Evolutionary conservation across 805 yeast genomes (phyloP).

Genomic region (Yamadazyma endophytica): DNA sequence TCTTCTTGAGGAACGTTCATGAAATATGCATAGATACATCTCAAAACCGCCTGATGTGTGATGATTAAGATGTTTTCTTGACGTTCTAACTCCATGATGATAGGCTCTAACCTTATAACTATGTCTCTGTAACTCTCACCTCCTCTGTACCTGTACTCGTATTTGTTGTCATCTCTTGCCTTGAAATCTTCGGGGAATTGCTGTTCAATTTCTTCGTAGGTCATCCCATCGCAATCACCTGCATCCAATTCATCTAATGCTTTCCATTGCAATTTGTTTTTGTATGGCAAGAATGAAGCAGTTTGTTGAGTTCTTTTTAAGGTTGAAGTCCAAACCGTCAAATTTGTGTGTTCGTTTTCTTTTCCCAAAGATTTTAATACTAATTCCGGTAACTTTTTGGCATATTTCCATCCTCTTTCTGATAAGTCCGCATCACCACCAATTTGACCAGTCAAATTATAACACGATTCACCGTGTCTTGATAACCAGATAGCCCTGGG

Average conservation of each 20-base stretch:
- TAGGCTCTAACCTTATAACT: constrained; percentile 91
- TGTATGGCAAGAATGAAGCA: constrained; percentile 74
- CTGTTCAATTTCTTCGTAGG: constrained; percentile 86
- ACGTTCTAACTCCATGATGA: constrained; percentile 96
- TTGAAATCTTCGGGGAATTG: constrained; percentile 90
- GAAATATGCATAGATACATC: constrained; percentile 95
- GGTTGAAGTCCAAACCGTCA: constrained; percentile 96
- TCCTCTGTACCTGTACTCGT: constrained; percentile 92
- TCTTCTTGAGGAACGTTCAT: constrained; percentile 98
- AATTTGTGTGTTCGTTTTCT: constrained; percentile 44
- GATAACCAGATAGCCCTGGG: constrained; percentile 92
- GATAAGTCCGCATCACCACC: constrained; percentile 92
- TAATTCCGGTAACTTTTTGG: constrained; percentile 72
- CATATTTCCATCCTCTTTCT: constrained; percentile 80
- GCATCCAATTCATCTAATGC: constrained; percentile 97
- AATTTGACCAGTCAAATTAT: constrained; percentile 87
- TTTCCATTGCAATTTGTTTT: constrained; percentile 82
- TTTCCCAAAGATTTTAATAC: constrained; percentile 63
- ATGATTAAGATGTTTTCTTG: constrained; percentile 94
- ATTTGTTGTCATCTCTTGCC: constrained; percentile 93
- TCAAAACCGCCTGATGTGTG: constrained; percentile 94
- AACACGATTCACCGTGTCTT: constrained; percentile 93
- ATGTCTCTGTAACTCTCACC: constrained; percentile 97
- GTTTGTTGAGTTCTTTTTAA: constrained; percentile 90
- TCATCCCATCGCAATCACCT: constrained; percentile 95